These are phyloP conservation scores for Scutellaria minor DNA, from an alignment of 257 asterid species.

Conservation along the genomic window DNA sequence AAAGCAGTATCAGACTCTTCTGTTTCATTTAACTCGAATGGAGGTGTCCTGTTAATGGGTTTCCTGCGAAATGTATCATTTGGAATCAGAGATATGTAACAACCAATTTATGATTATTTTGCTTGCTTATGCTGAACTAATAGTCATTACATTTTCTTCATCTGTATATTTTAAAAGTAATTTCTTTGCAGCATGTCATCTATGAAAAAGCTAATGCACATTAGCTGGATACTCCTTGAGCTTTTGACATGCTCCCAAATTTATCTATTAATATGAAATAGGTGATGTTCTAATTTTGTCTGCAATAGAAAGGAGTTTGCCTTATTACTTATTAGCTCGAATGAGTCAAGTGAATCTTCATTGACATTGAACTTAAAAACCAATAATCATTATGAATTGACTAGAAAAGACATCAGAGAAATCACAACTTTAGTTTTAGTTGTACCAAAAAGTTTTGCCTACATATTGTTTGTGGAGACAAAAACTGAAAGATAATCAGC, in stretches of 20 bases:
- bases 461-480: not conserved
- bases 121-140: too few species aligned
- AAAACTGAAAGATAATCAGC: not conserved
- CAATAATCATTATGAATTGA: not conserved
- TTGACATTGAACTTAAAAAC: not conserved
- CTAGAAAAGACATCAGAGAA: not conserved
- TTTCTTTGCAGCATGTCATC: too few species aligned
- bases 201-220: too few species aligned
- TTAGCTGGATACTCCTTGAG: too few species aligned
- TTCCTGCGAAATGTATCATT: slow-evolving; percentile 45
- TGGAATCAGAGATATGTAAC: not conserved
- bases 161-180: too few species aligned
- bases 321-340: not conserved
- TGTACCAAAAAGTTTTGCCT: not conserved
- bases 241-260: too few species aligned
- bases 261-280: too few species aligned
- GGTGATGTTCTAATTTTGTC: too few species aligned
- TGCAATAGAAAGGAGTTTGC: not conserved
- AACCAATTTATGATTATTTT: not conserved
- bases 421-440: too few species aligned
- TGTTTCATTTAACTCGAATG: slow-evolving; percentile 45
- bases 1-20: slow-evolving; percentile 68
- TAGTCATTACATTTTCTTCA: too few species aligned
- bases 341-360: not conserved
- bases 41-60: slow-evolving; percentile 36